phyloP scores from a whole-genome alignment of 2,329 filamentous ascomycete genomes.

The Dactylellina parvicollis region DNA sequence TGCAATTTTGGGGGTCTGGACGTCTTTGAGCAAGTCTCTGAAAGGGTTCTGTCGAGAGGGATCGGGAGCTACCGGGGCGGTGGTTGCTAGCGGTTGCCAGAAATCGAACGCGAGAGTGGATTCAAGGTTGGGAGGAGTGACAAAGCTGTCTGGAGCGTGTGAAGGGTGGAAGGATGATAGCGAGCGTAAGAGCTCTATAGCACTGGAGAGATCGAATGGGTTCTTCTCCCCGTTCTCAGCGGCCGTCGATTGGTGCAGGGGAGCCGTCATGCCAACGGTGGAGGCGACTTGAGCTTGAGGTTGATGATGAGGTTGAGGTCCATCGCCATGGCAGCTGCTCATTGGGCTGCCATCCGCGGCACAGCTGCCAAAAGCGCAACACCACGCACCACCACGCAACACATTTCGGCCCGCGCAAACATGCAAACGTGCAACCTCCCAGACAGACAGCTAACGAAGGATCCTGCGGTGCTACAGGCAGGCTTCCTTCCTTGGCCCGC shows the following conservation, averaged over 20 bases:
- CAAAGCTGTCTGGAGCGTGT: not conserved
- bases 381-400: not conserved
- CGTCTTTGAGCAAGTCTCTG: slow-evolving; percentile 9
- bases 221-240: slow-evolving; percentile 25
- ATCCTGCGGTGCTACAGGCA: slow-evolving; percentile 13
- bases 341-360: not conserved
- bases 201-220: slow-evolving; percentile 47
- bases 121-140: not conserved
- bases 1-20: not conserved
- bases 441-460: slow-evolving; percentile 13
- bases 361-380: not conserved
- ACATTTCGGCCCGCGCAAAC: not conserved
- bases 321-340: not conserved
- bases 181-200: slow-evolving; percentile 34
- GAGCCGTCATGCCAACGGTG: not conserved
- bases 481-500: slow-evolving; percentile 2
- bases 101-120: not conserved
- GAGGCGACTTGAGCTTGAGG: not conserved
- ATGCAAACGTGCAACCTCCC: not conserved
- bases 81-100: not conserved
- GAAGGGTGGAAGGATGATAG: slow-evolving; percentile 28
- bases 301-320: slow-evolving; percentile 9
- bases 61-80: not conserved
- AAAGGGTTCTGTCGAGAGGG: slow-evolving; percentile 27
- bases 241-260: not conserved